phyloP scores from a whole-genome alignment of 129 eudicot genomes.

The Oenanthe sinensis region DNA sequence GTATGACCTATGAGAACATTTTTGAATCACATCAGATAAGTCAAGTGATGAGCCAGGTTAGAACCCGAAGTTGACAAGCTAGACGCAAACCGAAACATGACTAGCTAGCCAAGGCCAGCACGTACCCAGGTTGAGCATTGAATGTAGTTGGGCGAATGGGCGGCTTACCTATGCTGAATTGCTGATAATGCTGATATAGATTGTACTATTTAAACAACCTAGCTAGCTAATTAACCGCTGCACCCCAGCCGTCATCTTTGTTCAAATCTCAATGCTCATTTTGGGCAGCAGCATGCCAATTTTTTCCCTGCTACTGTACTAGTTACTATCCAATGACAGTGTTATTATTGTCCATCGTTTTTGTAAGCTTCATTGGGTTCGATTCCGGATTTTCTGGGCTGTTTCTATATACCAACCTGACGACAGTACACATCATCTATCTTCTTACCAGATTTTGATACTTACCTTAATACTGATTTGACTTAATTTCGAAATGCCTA shows the following conservation, averaged over 20 bases:
- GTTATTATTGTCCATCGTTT: not conserved
- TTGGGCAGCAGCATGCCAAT: not conserved
- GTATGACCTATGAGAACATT: no score
- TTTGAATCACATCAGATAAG: no score
- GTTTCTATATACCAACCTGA: not conserved
- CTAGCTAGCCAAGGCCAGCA: not conserved
- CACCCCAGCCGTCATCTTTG: not conserved
- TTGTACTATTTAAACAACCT: not conserved
- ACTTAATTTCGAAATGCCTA: no score
- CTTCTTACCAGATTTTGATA: no score
- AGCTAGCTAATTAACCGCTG: not conserved
- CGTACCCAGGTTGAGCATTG: not conserved
- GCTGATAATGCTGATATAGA: not conserved
- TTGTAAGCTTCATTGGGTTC: not conserved
- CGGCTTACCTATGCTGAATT: not conserved
- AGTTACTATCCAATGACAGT: not conserved
- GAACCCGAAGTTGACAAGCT: slow-evolving; percentile 5
- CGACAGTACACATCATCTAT: not conserved
- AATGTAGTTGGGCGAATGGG: not conserved
- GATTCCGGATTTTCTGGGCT: not conserved
- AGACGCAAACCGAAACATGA: not conserved
- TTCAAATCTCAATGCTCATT: not conserved
- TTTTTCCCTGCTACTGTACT: not conserved
- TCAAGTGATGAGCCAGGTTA: no score
- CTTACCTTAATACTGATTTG: no score